Evolutionary conservation across 257 asterid genomes (phyloP), one percentile per base, ranked within the genome.

Genomic region (Thymus quinquecostatus): DNA sequence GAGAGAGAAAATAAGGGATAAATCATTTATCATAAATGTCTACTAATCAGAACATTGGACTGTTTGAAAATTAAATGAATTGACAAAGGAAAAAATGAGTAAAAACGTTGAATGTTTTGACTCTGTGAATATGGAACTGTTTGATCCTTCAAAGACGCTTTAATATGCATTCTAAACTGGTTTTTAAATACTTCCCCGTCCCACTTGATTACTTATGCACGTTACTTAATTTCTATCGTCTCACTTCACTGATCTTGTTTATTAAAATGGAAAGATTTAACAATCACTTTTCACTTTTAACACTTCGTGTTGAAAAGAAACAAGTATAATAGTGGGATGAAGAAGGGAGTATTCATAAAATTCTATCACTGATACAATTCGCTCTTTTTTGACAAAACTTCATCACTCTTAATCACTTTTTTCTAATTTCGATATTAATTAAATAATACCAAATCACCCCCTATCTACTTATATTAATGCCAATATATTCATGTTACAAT

Each of bases 111-210:
- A 88, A 86, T 66, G 41, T 40, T 47, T 83, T 82, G 81, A 85
- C 89, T 81, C 64, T 78, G 1, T 49, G 32, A 11, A 32, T 6
- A 38, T 8, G 6, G 40, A 36, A 45, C 69, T 28, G 81, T 76
- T 54, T 81, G 77, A 82, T 81, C 95, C 92, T 88, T 91, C 92
- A 81, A 87, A 84, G 84, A 89, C 87, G 90, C 47, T 81, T 38
- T 44, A 44, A 44, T 66, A 32, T 44, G 58, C 8, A 11, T 70
- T 62, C 53, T 40, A 34, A 38, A 2, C 9, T 41, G 13, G 2
- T 65, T 44, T 48, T 38, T 38, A 10, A 7, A 3, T 3, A 44
- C 12, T 44, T 21, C 21, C 21, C 21, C 21, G 21, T 21, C 21
- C 21, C 21, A 21, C 21, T 21, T 21, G 21, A 21, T 21, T 21